phyloP scores from a whole-genome alignment of 228 moss, liverwort and hornwort species.

The Sphagnum magellanicum region DNA sequence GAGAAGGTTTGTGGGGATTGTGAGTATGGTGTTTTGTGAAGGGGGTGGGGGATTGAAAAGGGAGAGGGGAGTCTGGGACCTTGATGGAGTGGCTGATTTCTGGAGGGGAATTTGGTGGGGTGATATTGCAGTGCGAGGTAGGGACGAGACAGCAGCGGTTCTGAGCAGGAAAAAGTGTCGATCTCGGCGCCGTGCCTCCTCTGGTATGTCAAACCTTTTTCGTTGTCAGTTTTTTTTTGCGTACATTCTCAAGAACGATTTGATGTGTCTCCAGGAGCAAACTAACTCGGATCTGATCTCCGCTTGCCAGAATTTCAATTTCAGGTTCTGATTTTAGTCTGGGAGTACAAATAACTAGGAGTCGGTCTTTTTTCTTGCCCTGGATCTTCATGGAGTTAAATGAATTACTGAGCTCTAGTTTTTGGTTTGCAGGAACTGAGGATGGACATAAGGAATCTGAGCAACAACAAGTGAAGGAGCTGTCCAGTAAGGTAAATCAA shows the following conservation, averaged over 20 bases:
- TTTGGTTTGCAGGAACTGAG: neutral
- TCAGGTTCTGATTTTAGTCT: neutral
- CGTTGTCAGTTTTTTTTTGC: constrained; percentile 7
- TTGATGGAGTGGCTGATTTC: neutral
- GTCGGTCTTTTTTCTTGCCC: no score
- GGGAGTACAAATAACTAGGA: no score
- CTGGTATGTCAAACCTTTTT: constrained; percentile 15
- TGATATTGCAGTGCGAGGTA: constrained; percentile 42
- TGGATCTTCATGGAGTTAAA: no score
- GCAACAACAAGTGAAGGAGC: neutral
- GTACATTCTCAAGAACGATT: neutral
- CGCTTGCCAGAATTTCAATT: constrained; percentile 3
- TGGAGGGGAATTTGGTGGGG: constrained; percentile 4
- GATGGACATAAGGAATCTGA: neutral
- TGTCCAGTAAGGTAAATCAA: no score
- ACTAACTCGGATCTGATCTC: neutral
- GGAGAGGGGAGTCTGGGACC: no score
- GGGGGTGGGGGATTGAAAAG: no score
- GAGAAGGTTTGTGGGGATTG: no score
- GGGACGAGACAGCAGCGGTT: constrained; percentile 70
- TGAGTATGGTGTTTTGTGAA: no score
- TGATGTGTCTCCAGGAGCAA: neutral
- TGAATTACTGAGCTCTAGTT: constrained; percentile 5
- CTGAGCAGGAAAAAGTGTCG: constrained; percentile 68
- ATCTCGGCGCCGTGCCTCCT: constrained; percentile 48